Conservation (phyloP, 805 yeast genomes). For the baker's yeast (Saccharomyces cerevisiae) region DNA sequence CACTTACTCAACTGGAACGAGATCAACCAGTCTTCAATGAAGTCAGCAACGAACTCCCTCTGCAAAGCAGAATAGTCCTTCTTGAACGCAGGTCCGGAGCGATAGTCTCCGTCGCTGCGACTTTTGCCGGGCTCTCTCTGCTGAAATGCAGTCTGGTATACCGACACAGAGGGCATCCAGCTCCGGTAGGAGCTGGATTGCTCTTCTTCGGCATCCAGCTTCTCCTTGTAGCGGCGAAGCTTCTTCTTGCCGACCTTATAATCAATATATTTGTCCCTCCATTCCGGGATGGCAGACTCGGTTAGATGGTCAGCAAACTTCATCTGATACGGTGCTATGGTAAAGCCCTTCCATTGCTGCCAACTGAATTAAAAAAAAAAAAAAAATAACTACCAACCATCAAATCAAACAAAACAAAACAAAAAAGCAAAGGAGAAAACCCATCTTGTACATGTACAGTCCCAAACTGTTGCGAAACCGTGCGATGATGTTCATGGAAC, state of each 20-base stretch:
- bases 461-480: not conserved
- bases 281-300: conserved; percentile 72
- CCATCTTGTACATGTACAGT: not conserved
- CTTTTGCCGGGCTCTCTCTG: not conserved
- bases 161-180: not conserved
- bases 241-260: conserved; percentile 44
- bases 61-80: conserved; percentile 6
- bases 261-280: conserved; percentile 77
- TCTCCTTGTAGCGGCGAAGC: conserved; percentile 23
- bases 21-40: conserved; percentile 29
- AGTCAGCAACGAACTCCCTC: conserved; percentile 17
- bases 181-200: conserved; percentile 7
- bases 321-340: conserved; percentile 31
- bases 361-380: not conserved
- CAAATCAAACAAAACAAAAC: not conserved
- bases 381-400: not conserved
- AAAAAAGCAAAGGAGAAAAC: not conserved
- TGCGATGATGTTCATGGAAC: not conserved
- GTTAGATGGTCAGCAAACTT: conserved; percentile 58
- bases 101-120: not conserved
- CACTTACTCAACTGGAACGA: conserved; percentile 24
- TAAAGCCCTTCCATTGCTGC: not conserved
- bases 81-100: not conserved
- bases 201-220: conserved; percentile 3
- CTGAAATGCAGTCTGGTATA: conserved; percentile 1